Evolutionary conservation across 2,329 filamentous ascomycete genomes (phyloP).

Genomic region (Penicillium sp.): DNA sequence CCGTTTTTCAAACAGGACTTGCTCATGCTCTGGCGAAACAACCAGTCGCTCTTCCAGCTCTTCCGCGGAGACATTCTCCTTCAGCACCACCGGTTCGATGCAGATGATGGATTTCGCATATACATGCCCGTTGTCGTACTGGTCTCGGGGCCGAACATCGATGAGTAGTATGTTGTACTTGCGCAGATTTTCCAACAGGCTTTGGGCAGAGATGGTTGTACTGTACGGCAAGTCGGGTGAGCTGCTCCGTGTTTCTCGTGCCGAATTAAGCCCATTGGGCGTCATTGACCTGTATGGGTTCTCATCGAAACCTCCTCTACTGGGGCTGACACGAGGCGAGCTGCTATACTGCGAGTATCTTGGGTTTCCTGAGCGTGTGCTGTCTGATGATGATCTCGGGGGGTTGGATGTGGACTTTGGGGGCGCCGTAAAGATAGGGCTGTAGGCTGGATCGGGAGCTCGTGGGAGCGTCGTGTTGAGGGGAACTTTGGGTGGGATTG

Average conservation of each 20-base stretch:
- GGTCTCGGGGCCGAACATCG: constrained; percentile 77
- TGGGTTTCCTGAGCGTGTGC: constrained; percentile 38
- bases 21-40: constrained; percentile 60
- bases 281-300: constrained; percentile 49
- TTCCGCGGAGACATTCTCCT: constrained; percentile 67
- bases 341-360: constrained; percentile 39
- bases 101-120: constrained; percentile 82
- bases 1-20: constrained; percentile 69
- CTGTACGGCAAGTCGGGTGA: constrained; percentile 55
- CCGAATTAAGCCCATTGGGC: constrained; percentile 43
- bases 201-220: constrained; percentile 66
- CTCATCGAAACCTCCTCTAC: constrained; percentile 36
- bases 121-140: constrained; percentile 88
- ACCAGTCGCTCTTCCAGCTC: constrained; percentile 57
- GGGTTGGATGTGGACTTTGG: constrained; percentile 41
- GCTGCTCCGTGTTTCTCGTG: constrained; percentile 45
- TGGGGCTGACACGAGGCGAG: constrained; percentile 38
- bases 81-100: constrained; percentile 78
- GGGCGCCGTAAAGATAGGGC: constrained; percentile 46
- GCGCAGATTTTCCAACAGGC: constrained; percentile 70
- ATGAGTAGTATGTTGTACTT: constrained; percentile 74
- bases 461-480: constrained; percentile 46
- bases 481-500: constrained; percentile 48
- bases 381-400: constrained; percentile 45
- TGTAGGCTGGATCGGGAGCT: constrained; percentile 52